Evolutionary conservation across 2,329 filamentous ascomycete genomes (phyloP), one percentile per base, ranked within the genome.

Genomic region (Verticillium isaacii): DNA sequence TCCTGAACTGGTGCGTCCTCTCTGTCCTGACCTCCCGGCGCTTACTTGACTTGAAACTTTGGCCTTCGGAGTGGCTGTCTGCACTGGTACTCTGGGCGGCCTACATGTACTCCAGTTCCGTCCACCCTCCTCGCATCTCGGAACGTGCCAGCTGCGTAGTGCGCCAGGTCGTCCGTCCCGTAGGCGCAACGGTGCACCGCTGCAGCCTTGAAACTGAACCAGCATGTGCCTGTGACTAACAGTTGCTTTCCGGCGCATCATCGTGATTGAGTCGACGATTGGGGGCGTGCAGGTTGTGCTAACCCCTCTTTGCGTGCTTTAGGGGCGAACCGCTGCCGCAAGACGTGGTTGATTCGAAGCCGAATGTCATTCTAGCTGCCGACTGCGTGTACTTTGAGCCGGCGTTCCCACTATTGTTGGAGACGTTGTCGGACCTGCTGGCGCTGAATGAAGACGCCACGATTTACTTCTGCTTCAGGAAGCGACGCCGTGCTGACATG

Each of bases 381-480:
- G 95, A 98, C 75, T 98, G 94, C 76, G 93, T 97, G 57, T 99
- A 98, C 79, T 96, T 96, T 74, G 95, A 98, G 75, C 93, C 94
- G 2, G 92, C 95, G 1, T 98, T 98, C 71, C 93, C 94, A 34
- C 81, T 97, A 37, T 83, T 99, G 56, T 84, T 95, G 71, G 79
- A 87, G 65, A 98, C 94, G 6, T 78, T 98, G 66, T 80, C 85
- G 63, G 87, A 91, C 65, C 80, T 97, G 57, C 81, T 97, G 66
- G 83, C 85, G 17, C 83, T 93, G 54, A 93, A 89, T 73, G 89
- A 89, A 25, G 74, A 80, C 54, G 83, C 85, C 12, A 78, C 82
- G 11, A 74, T 89, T 56, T 89, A 87, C 75, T 98, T 99, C 77
- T 97, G 94, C 79, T 97, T 96, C 82, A 98, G 97, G 82, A 94